Conservation (phyloP, 345 rosid species). For the Geranium rotundifolium region DNA sequence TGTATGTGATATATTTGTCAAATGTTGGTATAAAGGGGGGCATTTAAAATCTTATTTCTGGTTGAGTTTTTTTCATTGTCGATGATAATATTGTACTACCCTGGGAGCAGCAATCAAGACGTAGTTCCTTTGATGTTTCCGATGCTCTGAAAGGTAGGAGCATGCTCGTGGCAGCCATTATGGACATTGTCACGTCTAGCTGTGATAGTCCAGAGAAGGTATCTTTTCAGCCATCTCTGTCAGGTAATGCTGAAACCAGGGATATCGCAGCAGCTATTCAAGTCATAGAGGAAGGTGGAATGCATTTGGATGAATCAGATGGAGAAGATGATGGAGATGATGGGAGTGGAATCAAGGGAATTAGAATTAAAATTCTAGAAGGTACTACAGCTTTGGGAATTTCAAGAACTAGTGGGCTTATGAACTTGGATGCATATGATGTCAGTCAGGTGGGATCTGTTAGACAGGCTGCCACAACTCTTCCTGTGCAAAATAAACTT, state of each 20-base stretch:
- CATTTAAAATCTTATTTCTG: conserved; percentile 9
- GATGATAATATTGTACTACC: conserved; percentile 69
- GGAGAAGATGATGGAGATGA: conserved; percentile 51
- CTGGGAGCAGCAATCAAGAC: conserved; percentile 94
- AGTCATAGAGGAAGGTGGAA: conserved; percentile 88
- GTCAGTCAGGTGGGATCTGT: conserved; percentile 15
- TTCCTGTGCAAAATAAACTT: conserved; percentile 44
- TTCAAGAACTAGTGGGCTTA: conserved; percentile 46
- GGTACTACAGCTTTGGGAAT: conserved; percentile 86
- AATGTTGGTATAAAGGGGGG: too few relatives aligned
- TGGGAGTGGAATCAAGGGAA: conserved; percentile 69
- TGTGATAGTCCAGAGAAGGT: conserved; percentile 48
- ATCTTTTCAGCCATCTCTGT: conserved; percentile 45
- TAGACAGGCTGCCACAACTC: conserved; percentile 28
- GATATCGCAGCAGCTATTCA: conserved; percentile 85
- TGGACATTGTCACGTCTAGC: conserved; percentile 81
- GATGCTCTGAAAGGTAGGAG: conserved; percentile 99
- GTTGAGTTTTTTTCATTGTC: conserved; percentile 36
- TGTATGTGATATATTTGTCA: too few relatives aligned
- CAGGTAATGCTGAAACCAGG: conserved; percentile 70
- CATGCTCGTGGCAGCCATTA: conserved; percentile 97
- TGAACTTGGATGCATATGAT: conserved; percentile 35
- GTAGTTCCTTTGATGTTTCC: conserved; percentile 88
- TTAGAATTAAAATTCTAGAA: conserved; percentile 86
- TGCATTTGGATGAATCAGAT: conserved; percentile 53